Base-by-base conservation (phyloP, 495 filamentous ascomycete genomes). In the Acidiella bohemica region DNA sequence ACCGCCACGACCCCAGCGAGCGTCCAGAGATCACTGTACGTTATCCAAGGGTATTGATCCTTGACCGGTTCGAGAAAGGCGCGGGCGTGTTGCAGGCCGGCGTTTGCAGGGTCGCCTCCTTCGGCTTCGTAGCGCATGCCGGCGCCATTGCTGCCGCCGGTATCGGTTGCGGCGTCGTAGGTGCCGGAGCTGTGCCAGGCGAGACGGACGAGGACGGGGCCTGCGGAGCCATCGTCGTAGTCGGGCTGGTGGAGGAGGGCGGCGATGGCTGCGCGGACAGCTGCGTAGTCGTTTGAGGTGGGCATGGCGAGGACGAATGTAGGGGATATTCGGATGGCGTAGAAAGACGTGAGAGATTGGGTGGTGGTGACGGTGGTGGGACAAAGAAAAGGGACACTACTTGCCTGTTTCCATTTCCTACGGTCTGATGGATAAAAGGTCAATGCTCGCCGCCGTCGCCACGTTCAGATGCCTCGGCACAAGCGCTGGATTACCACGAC, bases 41-140 rank as follows among this genome's bases (percentile, higher is more conserved):
- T 76, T 54, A 77, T 70, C 74, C 73, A 77, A 4, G 67, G 65
- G 53, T 76, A 67, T 23, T 55, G 59, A 23, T 57, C 49, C 46
- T 77, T 78, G 19, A 76, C 54, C 2, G 72, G 68, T 43, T 76
- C 71, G 25, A 78, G 66, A 57, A 78, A 76, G 5, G 68, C 69
- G 10, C 72, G 72, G 17, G 72, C 72, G 53, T 76, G 67, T 45
- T 76, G 70, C 10, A 78, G 65, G 25, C 73, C 74, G 2, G 73
- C 72, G 57, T 77, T 77, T 26, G 73, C 67, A 1, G 74, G 73
- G 49, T 78, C 73, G 41, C 72, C 73, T 37, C 72, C 72, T 54
- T 76, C 72, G 1, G 62, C 60, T 59, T 78, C 72, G 50, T 75
- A 77, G 8, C 73, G 67, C 72, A 76, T 78, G 25, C 73, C 73